Evolutionary conservation across 2,329 filamentous ascomycete genomes (phyloP).

Genomic region (Pyrenophora teres): DNA sequence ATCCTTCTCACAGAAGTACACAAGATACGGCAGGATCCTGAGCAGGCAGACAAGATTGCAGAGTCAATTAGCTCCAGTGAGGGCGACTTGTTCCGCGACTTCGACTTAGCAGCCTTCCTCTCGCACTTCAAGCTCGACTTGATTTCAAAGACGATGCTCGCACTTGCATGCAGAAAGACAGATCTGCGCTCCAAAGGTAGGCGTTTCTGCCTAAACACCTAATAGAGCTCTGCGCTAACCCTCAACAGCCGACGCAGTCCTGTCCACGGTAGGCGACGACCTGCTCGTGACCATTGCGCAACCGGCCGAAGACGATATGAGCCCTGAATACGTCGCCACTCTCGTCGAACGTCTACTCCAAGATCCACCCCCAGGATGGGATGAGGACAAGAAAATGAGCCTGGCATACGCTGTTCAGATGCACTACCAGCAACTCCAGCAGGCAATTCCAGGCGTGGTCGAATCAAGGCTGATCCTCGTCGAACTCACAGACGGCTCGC

Average conservation of each 20-base stretch:
- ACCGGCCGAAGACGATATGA: conserved; percentile 65
- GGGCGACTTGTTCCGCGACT: conserved; percentile 92
- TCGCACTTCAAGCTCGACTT: conserved; percentile 94
- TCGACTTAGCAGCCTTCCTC: conserved; percentile 93
- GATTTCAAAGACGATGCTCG: conserved; percentile 83
- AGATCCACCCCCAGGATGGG: conserved; percentile 84
- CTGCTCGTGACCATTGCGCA: conserved; percentile 78
- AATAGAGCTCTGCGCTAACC: conserved; percentile 22
- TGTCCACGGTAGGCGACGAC: conserved; percentile 76
- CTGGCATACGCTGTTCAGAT: conserved; percentile 63
- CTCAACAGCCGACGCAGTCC: conserved; percentile 78
- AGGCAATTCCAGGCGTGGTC: conserved; percentile 70
- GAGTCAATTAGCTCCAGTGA: conserved; percentile 90
- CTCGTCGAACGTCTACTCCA: conserved; percentile 87
- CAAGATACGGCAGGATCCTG: conserved; percentile 78
- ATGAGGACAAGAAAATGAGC: conserved; percentile 73
- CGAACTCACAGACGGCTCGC: conserved; percentile 65
- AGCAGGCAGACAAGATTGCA: conserved; percentile 88
- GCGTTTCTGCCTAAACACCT: conserved; percentile 15
- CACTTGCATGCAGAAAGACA: conserved; percentile 81
- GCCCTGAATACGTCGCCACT: conserved; percentile 71
- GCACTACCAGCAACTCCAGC: conserved; percentile 68
- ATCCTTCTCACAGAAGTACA: conserved; percentile 82
- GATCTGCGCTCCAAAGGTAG: conserved; percentile 90
- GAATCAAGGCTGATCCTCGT: conserved; percentile 72